Evolutionary conservation across 2,329 filamentous ascomycete species (phyloP).

Genomic region (Trichoderma atroviride): DNA sequence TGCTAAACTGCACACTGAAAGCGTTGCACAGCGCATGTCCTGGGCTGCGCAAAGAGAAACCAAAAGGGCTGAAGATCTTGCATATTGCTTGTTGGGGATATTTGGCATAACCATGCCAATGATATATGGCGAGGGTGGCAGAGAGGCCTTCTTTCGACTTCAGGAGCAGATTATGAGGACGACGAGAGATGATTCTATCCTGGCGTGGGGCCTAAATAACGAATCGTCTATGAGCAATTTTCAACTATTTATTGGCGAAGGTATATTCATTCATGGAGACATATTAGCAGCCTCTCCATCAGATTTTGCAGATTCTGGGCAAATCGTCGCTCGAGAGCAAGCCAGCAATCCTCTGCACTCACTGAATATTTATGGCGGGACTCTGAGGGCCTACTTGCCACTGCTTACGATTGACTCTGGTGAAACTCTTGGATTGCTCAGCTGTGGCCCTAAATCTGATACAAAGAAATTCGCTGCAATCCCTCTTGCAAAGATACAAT

Average conservation of each 20-base stretch:
- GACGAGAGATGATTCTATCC: conserved; percentile 30
- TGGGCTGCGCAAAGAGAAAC: conserved; percentile 30
- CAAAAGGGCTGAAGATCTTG: conserved; percentile 28
- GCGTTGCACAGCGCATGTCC: conserved; percentile 32
- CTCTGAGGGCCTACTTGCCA: conserved; percentile 9
- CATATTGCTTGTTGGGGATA: conserved; percentile 32
- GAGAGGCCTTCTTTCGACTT: conserved; percentile 27
- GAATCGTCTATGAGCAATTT: background rate
- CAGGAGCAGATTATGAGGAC: conserved; percentile 30
- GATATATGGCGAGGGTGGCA: conserved; percentile 31
- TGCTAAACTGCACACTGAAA: conserved; percentile 19
- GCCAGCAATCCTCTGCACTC: background rate
- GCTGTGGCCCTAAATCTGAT: conserved; percentile 11
- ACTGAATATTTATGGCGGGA: conserved; percentile 23
- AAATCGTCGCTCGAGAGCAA: conserved; percentile 12
- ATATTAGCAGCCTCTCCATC: conserved; percentile 18
- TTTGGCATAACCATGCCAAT: conserved; percentile 30
- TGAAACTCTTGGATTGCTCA: conserved; percentile 15
- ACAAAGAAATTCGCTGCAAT: conserved; percentile 4
- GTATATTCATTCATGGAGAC: background rate
- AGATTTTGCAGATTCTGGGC: conserved; percentile 19
- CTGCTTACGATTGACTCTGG: background rate
- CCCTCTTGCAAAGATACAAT: conserved; percentile 1
- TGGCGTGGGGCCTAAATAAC: conserved; percentile 27
- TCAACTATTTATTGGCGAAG: background rate